Conservation (phyloP, 345 rosid species). For the Odontarrhena argentea region DNA sequence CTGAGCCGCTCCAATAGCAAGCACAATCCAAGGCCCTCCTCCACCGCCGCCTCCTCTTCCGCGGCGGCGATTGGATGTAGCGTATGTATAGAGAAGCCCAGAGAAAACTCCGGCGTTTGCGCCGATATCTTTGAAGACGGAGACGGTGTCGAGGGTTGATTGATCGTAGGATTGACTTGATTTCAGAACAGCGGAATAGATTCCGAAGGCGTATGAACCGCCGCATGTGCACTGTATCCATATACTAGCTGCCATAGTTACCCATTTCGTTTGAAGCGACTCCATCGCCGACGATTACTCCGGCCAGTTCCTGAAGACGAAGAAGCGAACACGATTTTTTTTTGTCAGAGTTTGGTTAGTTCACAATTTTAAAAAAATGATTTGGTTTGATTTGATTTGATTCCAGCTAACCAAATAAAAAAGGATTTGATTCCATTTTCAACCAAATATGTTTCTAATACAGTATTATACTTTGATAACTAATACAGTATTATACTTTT, state of each 20-base stretch:
- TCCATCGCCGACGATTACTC: constrained; percentile 34
- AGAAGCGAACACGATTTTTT: not conserved
- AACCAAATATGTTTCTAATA: too few relatives aligned
- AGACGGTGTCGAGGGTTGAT: constrained; percentile 91
- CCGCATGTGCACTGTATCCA: constrained; percentile 85
- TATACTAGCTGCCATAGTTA: constrained; percentile 75
- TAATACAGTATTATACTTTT: too few relatives aligned
- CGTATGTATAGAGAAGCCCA: constrained; percentile 70
- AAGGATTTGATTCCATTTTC: too few relatives aligned
- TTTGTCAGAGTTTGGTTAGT: too few relatives aligned
- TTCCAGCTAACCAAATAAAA: too few relatives aligned
- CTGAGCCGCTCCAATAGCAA: constrained; percentile 62
- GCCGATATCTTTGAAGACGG: constrained; percentile 95
- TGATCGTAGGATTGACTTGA: constrained; percentile 79
- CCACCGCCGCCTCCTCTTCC: constrained; percentile 9
- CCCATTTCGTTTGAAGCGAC: constrained; percentile 49
- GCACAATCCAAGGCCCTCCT: constrained; percentile 79
- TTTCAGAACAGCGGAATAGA: constrained; percentile 77
- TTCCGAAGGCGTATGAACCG: constrained; percentile 71
- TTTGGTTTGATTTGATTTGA: too few relatives aligned
- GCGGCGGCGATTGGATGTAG: constrained; percentile 41
- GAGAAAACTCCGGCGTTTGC: constrained; percentile 82
- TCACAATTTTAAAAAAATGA: too few relatives aligned
- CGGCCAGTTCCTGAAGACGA: not conserved
- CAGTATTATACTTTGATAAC: too few relatives aligned